Evolutionary conservation across 768 basidiomycete genomes (phyloP).

Genomic region (Gymnopilus dilepis): DNA sequence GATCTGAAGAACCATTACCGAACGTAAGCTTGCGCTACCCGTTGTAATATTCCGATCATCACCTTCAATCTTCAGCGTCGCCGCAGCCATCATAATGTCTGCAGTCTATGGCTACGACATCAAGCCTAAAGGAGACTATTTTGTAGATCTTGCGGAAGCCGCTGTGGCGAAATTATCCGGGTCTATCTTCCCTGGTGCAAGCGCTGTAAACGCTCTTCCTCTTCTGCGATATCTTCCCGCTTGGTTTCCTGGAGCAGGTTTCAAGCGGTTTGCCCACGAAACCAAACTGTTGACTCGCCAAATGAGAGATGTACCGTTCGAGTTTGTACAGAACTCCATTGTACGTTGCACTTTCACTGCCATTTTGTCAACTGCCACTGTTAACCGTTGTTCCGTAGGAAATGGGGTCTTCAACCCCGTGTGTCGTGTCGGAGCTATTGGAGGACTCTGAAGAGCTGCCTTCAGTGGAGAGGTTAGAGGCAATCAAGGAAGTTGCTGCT

Average conservation of each 20-base stretch:
- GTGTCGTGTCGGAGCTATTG: conserved; percentile 16
- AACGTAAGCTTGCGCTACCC: conserved; percentile 2
- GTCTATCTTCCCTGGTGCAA: conserved; percentile 16
- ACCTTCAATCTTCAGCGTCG: neutral
- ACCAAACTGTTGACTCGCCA: conserved; percentile 16
- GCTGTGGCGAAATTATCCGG: conserved; percentile 9
- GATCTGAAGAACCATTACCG: conserved; percentile 15
- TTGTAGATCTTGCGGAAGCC: conserved; percentile 18
- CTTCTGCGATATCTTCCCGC: conserved; percentile 25
- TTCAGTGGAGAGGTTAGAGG: conserved; percentile 6
- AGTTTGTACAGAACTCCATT: conserved; percentile 25
- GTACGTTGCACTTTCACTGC: conserved; percentile 16
- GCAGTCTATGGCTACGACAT: conserved; percentile 21
- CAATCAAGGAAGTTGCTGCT: conserved; percentile 20
- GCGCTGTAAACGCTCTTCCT: conserved; percentile 19
- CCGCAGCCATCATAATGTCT: conserved; percentile 20
- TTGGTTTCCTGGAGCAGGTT: conserved; percentile 40
- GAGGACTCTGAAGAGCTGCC: neutral
- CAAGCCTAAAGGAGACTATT: conserved; percentile 18
- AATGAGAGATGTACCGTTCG: conserved; percentile 28
- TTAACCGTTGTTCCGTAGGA: conserved; percentile 8
- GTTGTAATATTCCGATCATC: neutral
- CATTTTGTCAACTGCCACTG: neutral
- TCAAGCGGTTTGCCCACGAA: conserved; percentile 25
- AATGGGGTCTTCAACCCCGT: conserved; percentile 15